A percentile compares a stretch with the other conserved stretches of the same genome.
phyloP scores from a whole-genome alignment of 495 filamentous ascomycete species.

The Friedmanniomyces endolithicus region DNA sequence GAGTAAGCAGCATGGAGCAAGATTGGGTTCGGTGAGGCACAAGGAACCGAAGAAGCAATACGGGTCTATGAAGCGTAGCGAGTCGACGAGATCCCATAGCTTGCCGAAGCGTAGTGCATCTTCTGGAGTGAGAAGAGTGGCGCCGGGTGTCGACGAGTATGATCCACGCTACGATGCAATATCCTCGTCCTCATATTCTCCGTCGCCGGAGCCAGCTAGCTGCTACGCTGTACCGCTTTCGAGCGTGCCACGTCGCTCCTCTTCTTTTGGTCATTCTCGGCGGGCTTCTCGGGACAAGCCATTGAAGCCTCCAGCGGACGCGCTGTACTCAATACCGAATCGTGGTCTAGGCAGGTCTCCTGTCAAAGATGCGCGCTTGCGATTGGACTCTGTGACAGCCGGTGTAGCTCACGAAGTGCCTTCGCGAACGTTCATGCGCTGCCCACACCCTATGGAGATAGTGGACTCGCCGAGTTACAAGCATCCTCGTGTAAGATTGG shows the following conservation, averaged over 20 bases:
- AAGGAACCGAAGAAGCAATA: neutral
- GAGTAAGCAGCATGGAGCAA: neutral
- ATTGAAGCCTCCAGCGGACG: constrained; percentile 11
- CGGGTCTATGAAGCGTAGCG: neutral
- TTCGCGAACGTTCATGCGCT: constrained; percentile 26
- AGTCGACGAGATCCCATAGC: neutral
- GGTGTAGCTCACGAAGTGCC: constrained; percentile 25
- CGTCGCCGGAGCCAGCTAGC: constrained; percentile 24
- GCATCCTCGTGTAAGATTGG: constrained; percentile 28
- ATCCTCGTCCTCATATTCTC: constrained; percentile 23
- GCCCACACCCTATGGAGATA: constrained; percentile 24
- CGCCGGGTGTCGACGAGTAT: neutral
- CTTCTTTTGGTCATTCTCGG: constrained; percentile 19
- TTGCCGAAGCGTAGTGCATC: neutral
- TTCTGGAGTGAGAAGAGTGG: neutral
- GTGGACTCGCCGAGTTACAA: constrained; percentile 27
- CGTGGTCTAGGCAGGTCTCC: constrained; percentile 26
- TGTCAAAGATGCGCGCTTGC: constrained; percentile 21
- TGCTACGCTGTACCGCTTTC: constrained; percentile 29
- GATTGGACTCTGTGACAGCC: constrained; percentile 23
- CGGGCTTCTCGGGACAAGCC: constrained; percentile 9
- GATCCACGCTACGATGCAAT: constrained; percentile 9
- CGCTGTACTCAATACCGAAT: constrained; percentile 22
- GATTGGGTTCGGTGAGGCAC: neutral
- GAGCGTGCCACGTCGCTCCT: constrained; percentile 29